phyloP scores from a whole-genome alignment of 495 filamentous ascomycete species.

The Annulohypoxylon bovei region DNA sequence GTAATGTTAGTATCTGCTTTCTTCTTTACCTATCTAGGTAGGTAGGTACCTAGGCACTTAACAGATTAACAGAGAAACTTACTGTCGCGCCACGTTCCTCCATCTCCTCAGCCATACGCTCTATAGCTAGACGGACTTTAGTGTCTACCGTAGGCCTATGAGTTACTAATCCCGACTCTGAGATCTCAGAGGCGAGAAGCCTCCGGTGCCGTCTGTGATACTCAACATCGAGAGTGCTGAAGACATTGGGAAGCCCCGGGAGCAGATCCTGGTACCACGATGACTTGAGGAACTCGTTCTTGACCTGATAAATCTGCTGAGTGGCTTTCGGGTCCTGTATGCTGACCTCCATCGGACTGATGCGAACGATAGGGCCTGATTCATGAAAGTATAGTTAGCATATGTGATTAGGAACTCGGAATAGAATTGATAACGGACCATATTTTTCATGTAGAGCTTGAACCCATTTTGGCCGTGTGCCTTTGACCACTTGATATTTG shows the following conservation, averaged over 20 bases:
- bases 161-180: constrained; percentile 31
- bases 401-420: no score
- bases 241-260: constrained; percentile 28
- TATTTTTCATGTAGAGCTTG: constrained; percentile 57
- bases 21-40: no score
- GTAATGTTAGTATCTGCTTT: background rate
- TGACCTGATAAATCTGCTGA: constrained; percentile 54
- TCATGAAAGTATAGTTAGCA: background rate
- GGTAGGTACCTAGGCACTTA: background rate
- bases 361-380: constrained; percentile 57
- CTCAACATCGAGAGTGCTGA: constrained; percentile 31
- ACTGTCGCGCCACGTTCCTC: constrained; percentile 29
- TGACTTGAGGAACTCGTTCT: constrained; percentile 43
- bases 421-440: constrained; percentile 39
- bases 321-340: constrained; percentile 50
- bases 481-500: constrained; percentile 49
- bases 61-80: constrained; percentile 9
- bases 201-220: constrained; percentile 39
- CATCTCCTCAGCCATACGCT: constrained; percentile 43
- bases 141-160: constrained; percentile 33
- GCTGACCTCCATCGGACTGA: constrained; percentile 50
- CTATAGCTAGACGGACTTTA: constrained; percentile 38
- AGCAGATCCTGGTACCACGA: constrained; percentile 30
- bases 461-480: constrained; percentile 49
- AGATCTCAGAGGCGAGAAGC: constrained; percentile 39